Evolutionary conservation across 352 stramenopile species (phyloP), one percentile per base, ranked within the genome.

Genomic region (Globisporangium barbulae): DNA sequence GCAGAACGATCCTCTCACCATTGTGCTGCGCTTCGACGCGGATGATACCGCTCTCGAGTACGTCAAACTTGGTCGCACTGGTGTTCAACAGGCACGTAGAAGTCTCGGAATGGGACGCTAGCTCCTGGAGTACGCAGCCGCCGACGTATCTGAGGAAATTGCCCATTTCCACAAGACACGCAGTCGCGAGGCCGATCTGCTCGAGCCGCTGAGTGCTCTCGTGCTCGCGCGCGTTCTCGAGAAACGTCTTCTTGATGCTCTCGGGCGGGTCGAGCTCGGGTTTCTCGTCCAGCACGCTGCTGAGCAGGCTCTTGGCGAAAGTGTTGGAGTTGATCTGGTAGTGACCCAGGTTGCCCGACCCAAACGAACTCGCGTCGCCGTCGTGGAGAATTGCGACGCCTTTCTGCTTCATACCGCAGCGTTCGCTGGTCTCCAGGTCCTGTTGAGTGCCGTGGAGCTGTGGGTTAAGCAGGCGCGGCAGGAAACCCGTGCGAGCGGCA

Each of bases 301-400:
- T 81, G 1, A 91, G 53, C 30, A 96, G 59, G 31, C 83, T 89
- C 52, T 77, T 89, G 0, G 82, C 85, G 56, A 92, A 92, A 17
- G 84, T 95, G 65, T 96, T 96, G 3, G 81, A 93, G 69, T 96
- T 93, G 72, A 93, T 96, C 25, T 88, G 72, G 58, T 92, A 96
- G 25, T 76, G 60, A 33, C 85, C 83, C 22, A 96, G 75, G 47
- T 89, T 91, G 30, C 85, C 87, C 5, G 71, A 72, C 0, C 85
- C 87, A 52, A 94, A 89, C 0, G 69, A 84, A 8, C 62, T 65
- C 4, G 61, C 61, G 35, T 87, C 75, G 1, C 80, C 82, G 33
- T 79, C 75, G 63, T 94, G 85, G 31, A 94, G 58, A 39, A 93
- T 67, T 25, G 74, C 79, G 8, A 91, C 71, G 1, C 85, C 85